A percentile compares a stretch with the other conserved stretches of the same genome.
phyloP scores from a whole-genome alignment of 2,329 filamentous ascomycete genomes.

The Botryotinia convoluta region DNA sequence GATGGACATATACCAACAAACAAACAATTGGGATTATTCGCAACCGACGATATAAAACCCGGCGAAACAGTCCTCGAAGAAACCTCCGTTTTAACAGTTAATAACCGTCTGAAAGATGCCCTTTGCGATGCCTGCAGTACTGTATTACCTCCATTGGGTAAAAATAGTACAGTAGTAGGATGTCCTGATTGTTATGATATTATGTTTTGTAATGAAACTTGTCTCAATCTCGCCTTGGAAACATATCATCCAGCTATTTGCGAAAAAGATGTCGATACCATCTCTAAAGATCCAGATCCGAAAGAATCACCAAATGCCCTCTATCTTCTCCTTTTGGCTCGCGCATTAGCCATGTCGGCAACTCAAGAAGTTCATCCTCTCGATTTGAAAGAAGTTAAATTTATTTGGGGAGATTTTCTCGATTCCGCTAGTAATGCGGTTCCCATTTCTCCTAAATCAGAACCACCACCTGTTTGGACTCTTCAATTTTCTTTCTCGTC shows the following conservation, averaged over 20 bases:
- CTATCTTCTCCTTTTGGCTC: conserved; percentile 60
- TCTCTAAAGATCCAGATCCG: conserved; percentile 62
- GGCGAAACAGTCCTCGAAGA: conserved; percentile 78
- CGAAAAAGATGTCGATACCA: conserved; percentile 63
- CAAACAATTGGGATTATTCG: conserved; percentile 86
- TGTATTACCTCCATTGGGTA: conserved; percentile 60
- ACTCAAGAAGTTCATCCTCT: conserved; percentile 62
- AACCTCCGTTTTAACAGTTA: conserved; percentile 82
- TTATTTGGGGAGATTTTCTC: conserved; percentile 68
- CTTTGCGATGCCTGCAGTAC: conserved; percentile 87
- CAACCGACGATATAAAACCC: conserved; percentile 72
- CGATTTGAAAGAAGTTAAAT: conserved; percentile 62
- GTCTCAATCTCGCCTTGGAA: conserved; percentile 55
- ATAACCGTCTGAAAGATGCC: conserved; percentile 80
- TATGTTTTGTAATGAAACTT: conserved; percentile 62
- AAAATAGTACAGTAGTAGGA: conserved; percentile 48
- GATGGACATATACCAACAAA: conserved; percentile 57
- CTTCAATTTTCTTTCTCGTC: conserved; percentile 76
- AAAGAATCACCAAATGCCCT: conserved; percentile 59
- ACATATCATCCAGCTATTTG: conserved; percentile 65
- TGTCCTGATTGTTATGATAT: conserved; percentile 64
- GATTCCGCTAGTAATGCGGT: conserved; percentile 52
- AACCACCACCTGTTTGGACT: conserved; percentile 61
- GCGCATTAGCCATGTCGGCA: conserved; percentile 60
- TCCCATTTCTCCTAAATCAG: conserved; percentile 51